These are phyloP conservation scores for Acer negundo DNA, from an alignment of 345 rosid genomes.

Conservation along the genomic window DNA sequence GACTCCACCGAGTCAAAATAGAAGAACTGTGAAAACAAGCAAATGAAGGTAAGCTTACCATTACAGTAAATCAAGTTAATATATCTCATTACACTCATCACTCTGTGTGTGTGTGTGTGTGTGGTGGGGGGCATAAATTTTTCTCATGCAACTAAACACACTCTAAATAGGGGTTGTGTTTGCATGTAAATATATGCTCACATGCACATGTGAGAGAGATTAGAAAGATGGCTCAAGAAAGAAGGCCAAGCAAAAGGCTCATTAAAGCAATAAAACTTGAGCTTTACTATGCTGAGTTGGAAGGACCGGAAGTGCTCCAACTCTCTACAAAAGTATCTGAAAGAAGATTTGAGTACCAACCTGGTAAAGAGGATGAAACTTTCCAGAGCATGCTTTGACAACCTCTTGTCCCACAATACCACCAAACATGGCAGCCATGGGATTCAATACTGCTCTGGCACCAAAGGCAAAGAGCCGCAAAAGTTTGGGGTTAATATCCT, in stretches of 20 bases:
- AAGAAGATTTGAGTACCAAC: conserved; percentile 34
- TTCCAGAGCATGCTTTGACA: conserved; percentile 98
- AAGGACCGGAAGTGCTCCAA: background rate
- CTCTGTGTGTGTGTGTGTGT: too few relatives aligned
- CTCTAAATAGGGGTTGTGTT: background rate
- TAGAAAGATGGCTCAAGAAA: background rate
- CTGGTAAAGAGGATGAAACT: conserved; percentile 97
- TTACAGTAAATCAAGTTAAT: conserved; percentile 12
- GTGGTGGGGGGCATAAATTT: too few relatives aligned
- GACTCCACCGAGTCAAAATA: conserved; percentile 97
- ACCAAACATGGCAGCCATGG: conserved; percentile 99
- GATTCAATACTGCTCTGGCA: conserved; percentile 93
- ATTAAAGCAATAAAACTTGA: background rate
- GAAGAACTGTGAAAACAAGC: conserved; percentile 65
- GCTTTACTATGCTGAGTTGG: background rate
- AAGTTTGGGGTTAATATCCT: conserved; percentile 75
- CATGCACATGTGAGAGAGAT: background rate
- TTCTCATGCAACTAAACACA: conserved; percentile 3
- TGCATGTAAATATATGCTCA: background rate
- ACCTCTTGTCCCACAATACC: conserved; percentile 98
- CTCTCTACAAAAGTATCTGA: background rate
- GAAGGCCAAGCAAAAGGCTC: background rate
- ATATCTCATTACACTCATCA: background rate
- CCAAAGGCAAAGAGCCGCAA: conserved; percentile 88
- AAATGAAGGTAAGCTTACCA: conserved; percentile 21